Percentiles rank a stretch among this genome's conserved stretches.
Conservation (phyloP, 2,329 filamentous ascomycete species). For the Periconia sp. region DNA sequence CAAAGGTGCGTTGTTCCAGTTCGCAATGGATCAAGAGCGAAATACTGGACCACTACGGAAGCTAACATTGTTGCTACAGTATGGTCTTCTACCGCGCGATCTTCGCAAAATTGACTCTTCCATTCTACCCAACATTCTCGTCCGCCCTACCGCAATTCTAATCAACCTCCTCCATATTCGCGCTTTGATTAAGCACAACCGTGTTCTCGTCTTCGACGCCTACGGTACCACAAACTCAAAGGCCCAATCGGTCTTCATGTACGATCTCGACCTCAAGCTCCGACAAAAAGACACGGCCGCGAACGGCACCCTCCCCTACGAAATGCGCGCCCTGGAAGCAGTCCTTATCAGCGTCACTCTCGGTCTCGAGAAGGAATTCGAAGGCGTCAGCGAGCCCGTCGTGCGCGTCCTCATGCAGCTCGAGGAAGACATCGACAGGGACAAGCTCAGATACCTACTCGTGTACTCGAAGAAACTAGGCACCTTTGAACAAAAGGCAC, state of each 20-base stretch:
- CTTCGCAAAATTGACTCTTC: conserved; percentile 97
- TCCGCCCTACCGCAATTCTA: conserved; percentile 88
- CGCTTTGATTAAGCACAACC: conserved; percentile 91
- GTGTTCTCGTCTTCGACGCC: conserved; percentile 92
- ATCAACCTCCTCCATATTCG: conserved; percentile 96
- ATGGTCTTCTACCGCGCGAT: conserved; percentile 89
- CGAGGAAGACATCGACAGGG: conserved; percentile 94
- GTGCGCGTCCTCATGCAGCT: conserved; percentile 85
- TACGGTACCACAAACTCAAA: conserved; percentile 95
- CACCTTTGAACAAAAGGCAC: conserved; percentile 96
- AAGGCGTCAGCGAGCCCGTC: conserved; percentile 89
- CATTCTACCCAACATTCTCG: conserved; percentile 89
- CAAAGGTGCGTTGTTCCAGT: conserved; percentile 64
- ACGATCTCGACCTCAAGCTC: conserved; percentile 90
- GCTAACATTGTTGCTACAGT: conserved; percentile 55
- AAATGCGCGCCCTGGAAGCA: conserved; percentile 93
- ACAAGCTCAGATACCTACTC: conserved; percentile 86
- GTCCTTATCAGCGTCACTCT: conserved; percentile 92
- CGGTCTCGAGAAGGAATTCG: conserved; percentile 90
- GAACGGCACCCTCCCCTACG: conserved; percentile 72
- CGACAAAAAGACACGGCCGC: conserved; percentile 69
- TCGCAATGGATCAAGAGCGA: not conserved
- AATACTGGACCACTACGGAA: not conserved
- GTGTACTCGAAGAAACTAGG: conserved; percentile 94
- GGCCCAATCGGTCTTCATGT: conserved; percentile 96